Evolutionary conservation across 106 monocot genomes (phyloP), one percentile per base, ranked within the genome.

Genomic region (Narthecium ossifragum): DNA sequence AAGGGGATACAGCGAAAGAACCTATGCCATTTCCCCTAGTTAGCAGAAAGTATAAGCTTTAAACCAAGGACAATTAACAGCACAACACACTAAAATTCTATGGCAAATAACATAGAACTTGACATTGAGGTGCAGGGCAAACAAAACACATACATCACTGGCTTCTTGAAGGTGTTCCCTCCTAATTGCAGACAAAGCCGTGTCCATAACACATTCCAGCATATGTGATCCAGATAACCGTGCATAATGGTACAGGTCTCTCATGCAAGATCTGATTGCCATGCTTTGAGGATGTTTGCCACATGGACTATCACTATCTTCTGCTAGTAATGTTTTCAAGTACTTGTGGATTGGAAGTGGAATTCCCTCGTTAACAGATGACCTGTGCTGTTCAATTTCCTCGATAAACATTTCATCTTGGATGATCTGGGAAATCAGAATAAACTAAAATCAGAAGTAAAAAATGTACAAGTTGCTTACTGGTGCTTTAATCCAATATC

Each of bases 1-100:
- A 73, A 86, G 86, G 50, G 96, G 96, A 75, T 86, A 96, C 53
- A 96, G 36, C 31, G 75, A 90, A 59, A 90, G 63, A 38, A 87
- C 72, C 96, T 96, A 55, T 65, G 81, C 22, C 30, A 23, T 47
- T 46, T 47, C 15, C 41, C 34, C 12, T 22, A 25, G 34, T 51
- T 24, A 59, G 37, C 4, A 24, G 61, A 27, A 46, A 55, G 15
- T 6, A 33, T 17, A 29, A 26, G 27, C 25, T 8, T 29, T 26
- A 28, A 53, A 26, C 3, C 14, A 3, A 29, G 15, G 14, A 26
- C 11, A 2, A 53, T 28, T 12, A 13, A 27, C 13, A 10, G 28
- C 11, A n/a, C 33, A 34, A 21, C 22, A 15, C 17, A 31, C 39
- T 55, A 29, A 53, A 53, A 60, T 27, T 12, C n/a, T 3, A 14